Evolutionary conservation across 768 basidiomycete species (phyloP).

Genomic region (Mycena leptocephala): DNA sequence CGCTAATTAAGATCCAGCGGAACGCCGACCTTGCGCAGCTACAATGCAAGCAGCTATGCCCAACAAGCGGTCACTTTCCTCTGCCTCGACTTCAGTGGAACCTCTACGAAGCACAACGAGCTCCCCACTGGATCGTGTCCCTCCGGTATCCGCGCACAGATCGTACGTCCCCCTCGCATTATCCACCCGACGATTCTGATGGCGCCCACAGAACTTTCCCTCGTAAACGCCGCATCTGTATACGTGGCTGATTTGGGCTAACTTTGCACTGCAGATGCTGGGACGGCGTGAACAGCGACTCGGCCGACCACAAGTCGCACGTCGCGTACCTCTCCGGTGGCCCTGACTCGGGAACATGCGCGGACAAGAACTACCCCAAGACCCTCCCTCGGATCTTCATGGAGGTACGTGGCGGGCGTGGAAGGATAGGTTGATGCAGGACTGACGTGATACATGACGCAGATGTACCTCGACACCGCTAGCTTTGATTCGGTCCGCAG

Average conservation of each 20-base stretch:
- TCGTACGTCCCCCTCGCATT: constrained; percentile 50
- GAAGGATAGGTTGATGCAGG: neutral
- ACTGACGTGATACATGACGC: constrained; percentile 3
- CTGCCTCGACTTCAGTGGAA: constrained; percentile 58
- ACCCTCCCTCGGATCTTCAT: constrained; percentile 67
- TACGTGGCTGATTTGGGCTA: neutral
- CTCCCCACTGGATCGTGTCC: constrained; percentile 60
- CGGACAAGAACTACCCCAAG: constrained; percentile 62
- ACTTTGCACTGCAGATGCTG: constrained; percentile 71
- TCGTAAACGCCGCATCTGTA: constrained; percentile 13
- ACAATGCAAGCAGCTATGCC: constrained; percentile 50
- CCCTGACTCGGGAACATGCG: constrained; percentile 66
- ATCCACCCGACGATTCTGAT: constrained; percentile 12
- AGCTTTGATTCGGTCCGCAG: constrained; percentile 53
- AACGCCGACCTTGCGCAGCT: constrained; percentile 51
- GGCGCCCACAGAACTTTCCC: constrained; percentile 28
- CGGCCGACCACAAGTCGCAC: constrained; percentile 68
- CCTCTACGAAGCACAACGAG: constrained; percentile 50
- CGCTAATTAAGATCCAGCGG: constrained; percentile 34
- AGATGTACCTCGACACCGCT: constrained; percentile 64
- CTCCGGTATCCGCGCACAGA: constrained; percentile 65
- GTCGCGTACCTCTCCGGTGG: constrained; percentile 64
- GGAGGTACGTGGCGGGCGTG: constrained; percentile 54
- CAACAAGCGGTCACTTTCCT: constrained; percentile 57
- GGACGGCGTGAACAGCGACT: constrained; percentile 70